Percentiles rank a stretch among this genome's conserved stretches.
phyloP scores from a whole-genome alignment of 2,329 filamentous ascomycete genomes.

The Dendryphion nanum region DNA sequence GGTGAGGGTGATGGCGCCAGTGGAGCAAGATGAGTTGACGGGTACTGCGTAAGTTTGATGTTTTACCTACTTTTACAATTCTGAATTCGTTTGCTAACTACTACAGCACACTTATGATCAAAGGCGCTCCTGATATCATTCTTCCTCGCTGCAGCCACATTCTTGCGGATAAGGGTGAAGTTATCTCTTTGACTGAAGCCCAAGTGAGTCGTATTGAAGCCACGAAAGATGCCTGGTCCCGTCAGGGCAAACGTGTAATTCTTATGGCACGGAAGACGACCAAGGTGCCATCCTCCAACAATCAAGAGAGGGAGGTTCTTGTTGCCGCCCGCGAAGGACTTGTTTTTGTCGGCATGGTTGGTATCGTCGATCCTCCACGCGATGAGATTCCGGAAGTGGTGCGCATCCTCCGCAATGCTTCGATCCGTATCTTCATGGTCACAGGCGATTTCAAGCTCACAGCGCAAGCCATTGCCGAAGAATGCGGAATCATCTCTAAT shows the following conservation, averaged over 20 bases:
- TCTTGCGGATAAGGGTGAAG: slow-evolving; percentile 55
- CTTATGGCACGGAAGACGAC: slow-evolving; percentile 63
- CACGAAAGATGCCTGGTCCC: slow-evolving; percentile 68
- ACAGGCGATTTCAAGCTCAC: slow-evolving; percentile 77
- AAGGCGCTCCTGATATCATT: slow-evolving; percentile 74
- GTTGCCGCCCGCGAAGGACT: slow-evolving; percentile 51
- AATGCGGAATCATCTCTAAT: slow-evolving; percentile 68
- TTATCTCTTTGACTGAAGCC: slow-evolving; percentile 47
- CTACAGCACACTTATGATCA: slow-evolving; percentile 62
- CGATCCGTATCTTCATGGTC: slow-evolving; percentile 78
- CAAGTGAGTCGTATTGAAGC: slow-evolving; percentile 52
- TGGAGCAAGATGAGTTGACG: slow-evolving; percentile 25
- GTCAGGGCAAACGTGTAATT: slow-evolving; percentile 66
- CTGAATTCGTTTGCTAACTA: slow-evolving; percentile 8
- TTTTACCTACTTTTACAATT: no score
- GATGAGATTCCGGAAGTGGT: slow-evolving; percentile 60
- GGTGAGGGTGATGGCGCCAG: slow-evolving; percentile 59
- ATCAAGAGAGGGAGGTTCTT: slow-evolving; percentile 59
- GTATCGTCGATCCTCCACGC: slow-evolving; percentile 60
- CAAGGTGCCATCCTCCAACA: slow-evolving; percentile 41
- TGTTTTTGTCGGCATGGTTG: slow-evolving; percentile 56
- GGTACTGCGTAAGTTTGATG: slow-evolving; percentile 23
- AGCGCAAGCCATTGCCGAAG: slow-evolving; percentile 68
- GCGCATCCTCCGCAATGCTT: slow-evolving; percentile 64
- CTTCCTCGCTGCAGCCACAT: slow-evolving; percentile 62